phyloP scores from a whole-genome alignment of 2,329 filamentous ascomycete genomes.

The Cladophialophora yegresii region DNA sequence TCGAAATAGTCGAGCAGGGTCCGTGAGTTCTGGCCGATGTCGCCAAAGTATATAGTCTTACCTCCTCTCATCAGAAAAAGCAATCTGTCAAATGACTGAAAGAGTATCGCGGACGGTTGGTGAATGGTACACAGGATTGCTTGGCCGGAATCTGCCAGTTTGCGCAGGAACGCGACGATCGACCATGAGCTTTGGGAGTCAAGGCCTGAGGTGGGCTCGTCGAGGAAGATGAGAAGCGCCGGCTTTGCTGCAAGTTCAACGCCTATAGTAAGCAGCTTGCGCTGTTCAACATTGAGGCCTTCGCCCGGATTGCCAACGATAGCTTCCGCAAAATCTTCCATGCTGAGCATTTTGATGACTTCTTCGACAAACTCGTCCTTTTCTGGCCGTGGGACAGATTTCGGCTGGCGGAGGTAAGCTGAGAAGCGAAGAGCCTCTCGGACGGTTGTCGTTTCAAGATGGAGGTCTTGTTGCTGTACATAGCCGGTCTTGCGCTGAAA shows the following conservation, averaged over 20 bases:
- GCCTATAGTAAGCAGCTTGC: constrained; percentile 80
- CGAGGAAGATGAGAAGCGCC: constrained; percentile 66
- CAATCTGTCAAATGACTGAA: constrained; percentile 66
- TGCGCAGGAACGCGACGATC: constrained; percentile 63
- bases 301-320: constrained; percentile 86
- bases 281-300: constrained; percentile 64
- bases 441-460: constrained; percentile 66
- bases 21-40: constrained; percentile 70
- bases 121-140: constrained; percentile 60
- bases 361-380: constrained; percentile 85
- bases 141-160: constrained; percentile 53
- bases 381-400: constrained; percentile 66
- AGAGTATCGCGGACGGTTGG: constrained; percentile 57
- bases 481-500: constrained; percentile 69
- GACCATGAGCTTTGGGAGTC: constrained; percentile 66
- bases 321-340: constrained; percentile 86
- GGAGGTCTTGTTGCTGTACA: constrained; percentile 67
- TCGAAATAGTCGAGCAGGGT: constrained; percentile 75
- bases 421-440: constrained; percentile 77
- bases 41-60: constrained; percentile 79
- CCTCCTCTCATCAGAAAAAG: constrained; percentile 76
- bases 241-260: constrained; percentile 77
- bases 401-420: constrained; percentile 81
- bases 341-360: constrained; percentile 82
- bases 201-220: constrained; percentile 63